Conservation (phyloP, 192 early-diverging fungal species). For the Ambispora gerdemannii region DNA sequence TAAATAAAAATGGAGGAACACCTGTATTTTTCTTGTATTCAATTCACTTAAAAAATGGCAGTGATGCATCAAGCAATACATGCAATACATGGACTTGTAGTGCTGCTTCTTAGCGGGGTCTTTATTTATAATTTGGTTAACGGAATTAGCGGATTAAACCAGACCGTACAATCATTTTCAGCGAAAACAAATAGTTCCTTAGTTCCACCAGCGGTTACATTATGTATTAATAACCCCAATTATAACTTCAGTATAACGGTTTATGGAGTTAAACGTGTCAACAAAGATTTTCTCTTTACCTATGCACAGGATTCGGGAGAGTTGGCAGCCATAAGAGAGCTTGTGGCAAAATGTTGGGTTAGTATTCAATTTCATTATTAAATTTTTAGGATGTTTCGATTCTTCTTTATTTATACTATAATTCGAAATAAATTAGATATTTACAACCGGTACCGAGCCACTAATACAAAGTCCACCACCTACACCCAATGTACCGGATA, state of each 20-base stretch:
- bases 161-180: neutral
- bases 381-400: no score
- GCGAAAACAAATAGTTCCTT: neutral
- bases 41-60: no score
- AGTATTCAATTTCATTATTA: neutral
- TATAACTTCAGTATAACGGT: slow-evolving; percentile 1
- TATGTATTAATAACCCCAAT: neutral
- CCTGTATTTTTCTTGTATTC: no score
- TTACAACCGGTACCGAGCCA: neutral
- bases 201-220: slow-evolving; percentile 27
- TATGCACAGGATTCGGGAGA: neutral
- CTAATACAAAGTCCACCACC: slow-evolving; percentile 14
- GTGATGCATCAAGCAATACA: neutral
- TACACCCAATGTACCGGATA: slow-evolving; percentile 1
- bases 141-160: neutral
- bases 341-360: slow-evolving; percentile 8
- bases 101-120: neutral
- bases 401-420: neutral
- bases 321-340: neutral
- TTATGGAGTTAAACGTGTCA: neutral
- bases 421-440: neutral
- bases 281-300: neutral
- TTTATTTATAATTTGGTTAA: neutral
- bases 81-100: neutral
- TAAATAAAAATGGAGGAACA: no score